Evolutionary conservation across 305 asterid species (phyloP).

Genomic region (Fraxinus xanthoxyloides): DNA sequence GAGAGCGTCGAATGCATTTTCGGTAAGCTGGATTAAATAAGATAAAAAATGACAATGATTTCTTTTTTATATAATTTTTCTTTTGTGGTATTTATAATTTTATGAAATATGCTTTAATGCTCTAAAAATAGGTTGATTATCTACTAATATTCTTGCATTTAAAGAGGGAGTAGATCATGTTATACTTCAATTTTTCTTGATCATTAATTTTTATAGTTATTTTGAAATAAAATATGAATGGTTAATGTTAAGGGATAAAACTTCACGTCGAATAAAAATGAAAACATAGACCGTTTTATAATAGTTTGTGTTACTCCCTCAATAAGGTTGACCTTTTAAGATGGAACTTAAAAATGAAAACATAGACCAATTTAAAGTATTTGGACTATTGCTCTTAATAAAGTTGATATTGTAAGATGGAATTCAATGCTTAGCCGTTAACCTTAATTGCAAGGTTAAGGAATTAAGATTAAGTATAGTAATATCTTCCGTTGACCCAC

Average conservation of each 20-base stretch:
- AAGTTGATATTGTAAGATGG: no score
- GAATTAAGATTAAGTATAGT: neutral
- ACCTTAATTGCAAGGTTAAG: constrained; percentile 31
- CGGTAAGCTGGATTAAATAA: neutral
- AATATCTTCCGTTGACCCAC: neutral
- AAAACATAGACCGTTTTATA: no score
- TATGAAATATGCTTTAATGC: neutral
- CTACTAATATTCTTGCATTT: neutral
- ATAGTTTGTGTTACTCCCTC: no score
- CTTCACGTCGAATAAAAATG: no score
- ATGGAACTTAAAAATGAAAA: no score
- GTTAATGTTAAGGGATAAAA: no score
- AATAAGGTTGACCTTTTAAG: no score
- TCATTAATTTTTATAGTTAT: neutral
- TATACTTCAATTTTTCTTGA: neutral
- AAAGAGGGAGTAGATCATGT: neutral
- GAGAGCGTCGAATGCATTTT: neutral
- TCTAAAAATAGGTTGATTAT: neutral
- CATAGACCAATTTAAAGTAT: no score
- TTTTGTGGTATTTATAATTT: neutral
- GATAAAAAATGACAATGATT: neutral
- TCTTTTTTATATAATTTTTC: neutral
- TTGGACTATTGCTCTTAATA: no score
- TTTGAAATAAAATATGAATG: neutral
- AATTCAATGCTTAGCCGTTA: no score